Conservation (phyloP, 257 asterid species). For the Nyctanthes arbortristis region DNA sequence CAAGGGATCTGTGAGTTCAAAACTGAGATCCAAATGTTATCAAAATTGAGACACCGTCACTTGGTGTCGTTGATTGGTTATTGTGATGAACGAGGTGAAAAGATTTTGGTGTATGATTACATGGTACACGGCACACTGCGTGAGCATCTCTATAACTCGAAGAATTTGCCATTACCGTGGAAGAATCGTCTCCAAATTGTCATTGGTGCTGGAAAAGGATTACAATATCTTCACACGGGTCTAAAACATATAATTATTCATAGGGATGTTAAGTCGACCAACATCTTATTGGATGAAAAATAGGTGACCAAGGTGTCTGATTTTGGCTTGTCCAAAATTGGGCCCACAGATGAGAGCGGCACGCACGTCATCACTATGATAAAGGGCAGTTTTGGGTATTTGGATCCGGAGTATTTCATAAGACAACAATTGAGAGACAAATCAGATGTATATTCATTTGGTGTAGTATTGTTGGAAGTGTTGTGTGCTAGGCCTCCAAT, state of each 20-base stretch:
- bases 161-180: slow-evolving; percentile 46
- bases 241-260: too few relatives aligned
- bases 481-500: slow-evolving; percentile 47
- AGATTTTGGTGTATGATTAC: slow-evolving; percentile 72
- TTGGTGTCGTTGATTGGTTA: slow-evolving; percentile 68
- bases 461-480: too few relatives aligned
- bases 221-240: slow-evolving; percentile 63
- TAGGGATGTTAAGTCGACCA: too few relatives aligned
- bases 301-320: too few relatives aligned
- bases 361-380: slow-evolving; percentile 69
- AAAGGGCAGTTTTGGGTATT: slow-evolving; percentile 70
- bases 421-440: too few relatives aligned
- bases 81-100: slow-evolving; percentile 51
- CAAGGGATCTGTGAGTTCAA: slow-evolving; percentile 59
- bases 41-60: too few relatives aligned
- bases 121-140: too few relatives aligned
- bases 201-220: slow-evolving; percentile 64
- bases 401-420: too few relatives aligned
- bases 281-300: too few relatives aligned
- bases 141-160: slow-evolving; percentile 47
- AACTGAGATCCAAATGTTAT: slow-evolving; percentile 60
- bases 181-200: slow-evolving; percentile 55
- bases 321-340: too few relatives aligned
- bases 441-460: too few relatives aligned
- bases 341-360: slow-evolving; percentile 37